A percentile compares a stretch with the other conserved stretches of the same genome.
Conservation (phyloP, 2,329 filamentous ascomycete species). For the Claviceps fusiformis region DNA sequence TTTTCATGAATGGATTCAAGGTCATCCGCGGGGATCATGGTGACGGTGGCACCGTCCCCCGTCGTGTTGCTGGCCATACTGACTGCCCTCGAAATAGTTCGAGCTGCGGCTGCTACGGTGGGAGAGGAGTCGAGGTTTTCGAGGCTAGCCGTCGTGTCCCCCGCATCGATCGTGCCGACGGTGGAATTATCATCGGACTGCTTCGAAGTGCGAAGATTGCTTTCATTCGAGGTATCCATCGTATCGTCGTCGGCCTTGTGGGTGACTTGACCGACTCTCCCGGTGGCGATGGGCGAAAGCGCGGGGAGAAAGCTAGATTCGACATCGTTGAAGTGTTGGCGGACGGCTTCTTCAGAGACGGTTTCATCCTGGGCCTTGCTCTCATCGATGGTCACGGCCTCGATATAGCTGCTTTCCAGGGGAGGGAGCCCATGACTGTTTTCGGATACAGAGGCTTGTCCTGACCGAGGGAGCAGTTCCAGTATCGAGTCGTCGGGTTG, state of each 20-base stretch:
- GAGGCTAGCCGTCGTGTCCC: constrained; percentile 34
- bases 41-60: constrained; percentile 2
- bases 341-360: constrained; percentile 37
- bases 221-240: constrained; percentile 33
- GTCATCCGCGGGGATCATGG: constrained; percentile 6
- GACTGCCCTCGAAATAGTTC: constrained; percentile 37
- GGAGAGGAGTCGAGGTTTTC: constrained; percentile 44
- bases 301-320: constrained; percentile 52
- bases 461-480: constrained; percentile 9
- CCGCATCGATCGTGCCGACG: constrained; percentile 18
- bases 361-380: constrained; percentile 28
- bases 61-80: constrained; percentile 27
- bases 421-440: not conserved
- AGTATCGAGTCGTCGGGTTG: constrained; percentile 7
- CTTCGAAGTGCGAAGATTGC: constrained; percentile 13
- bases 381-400: constrained; percentile 24
- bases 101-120: constrained; percentile 38
- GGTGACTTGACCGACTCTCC: constrained; percentile 21
- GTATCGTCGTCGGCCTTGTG: constrained; percentile 43
- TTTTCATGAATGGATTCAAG: constrained; percentile 14
- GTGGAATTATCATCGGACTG: constrained; percentile 9
- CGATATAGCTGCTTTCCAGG: constrained; percentile 28
- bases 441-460: constrained; percentile 4
- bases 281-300: constrained; percentile 39
- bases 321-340: constrained; percentile 46